Evolutionary conservation across 352 stramenopile species (phyloP), one percentile per base, ranked within the genome.

Genomic region (Phytophthora vignae): DNA sequence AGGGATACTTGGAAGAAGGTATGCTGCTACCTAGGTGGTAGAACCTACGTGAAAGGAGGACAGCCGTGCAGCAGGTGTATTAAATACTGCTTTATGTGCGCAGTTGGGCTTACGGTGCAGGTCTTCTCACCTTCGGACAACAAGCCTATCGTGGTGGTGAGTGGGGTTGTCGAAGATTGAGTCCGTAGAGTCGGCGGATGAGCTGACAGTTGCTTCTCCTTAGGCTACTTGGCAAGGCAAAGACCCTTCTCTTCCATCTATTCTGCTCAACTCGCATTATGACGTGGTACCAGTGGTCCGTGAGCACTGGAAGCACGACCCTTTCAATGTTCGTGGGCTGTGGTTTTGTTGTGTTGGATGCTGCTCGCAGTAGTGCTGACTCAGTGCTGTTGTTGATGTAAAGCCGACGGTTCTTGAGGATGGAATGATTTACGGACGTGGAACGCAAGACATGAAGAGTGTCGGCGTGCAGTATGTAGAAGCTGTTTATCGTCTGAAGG

Each of bases 241-340:
- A 25, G 78, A 99, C 66, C 60, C 86, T 12, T 77, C 83, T 33
- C 83, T 99, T 44, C 94, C 95, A 1, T 77, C 87, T 0, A 80
- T 99, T 36, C 69, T 99, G 9, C 81, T 99, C 31, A 99, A 99
- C 77, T 97, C 87, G 19, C 97, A 99, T 75, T 99, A 99, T 77
- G 97, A 99, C 76, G 96, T 99, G 21, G 97, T 99, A 7, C 97
- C 97, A 4, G 94, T 88, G n/a, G 87, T 91, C 62, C 48, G 76
- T 9, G 81, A 96, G 31, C 76, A 91, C 59, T 99, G 97, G 97
- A 85, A 94, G 7, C 87, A 92, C 15, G 91, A 97, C 54, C 93
- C 97, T 4, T 99, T 98, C 74, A 91, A 89, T 36, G 85, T 92
- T 58, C 22, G 81, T 76, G 12, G 40, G 15, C 40, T 49, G 19